Conservation (phyloP, 495 filamentous ascomycete genomes). For the Hypoxylon cercidicola region DNA sequence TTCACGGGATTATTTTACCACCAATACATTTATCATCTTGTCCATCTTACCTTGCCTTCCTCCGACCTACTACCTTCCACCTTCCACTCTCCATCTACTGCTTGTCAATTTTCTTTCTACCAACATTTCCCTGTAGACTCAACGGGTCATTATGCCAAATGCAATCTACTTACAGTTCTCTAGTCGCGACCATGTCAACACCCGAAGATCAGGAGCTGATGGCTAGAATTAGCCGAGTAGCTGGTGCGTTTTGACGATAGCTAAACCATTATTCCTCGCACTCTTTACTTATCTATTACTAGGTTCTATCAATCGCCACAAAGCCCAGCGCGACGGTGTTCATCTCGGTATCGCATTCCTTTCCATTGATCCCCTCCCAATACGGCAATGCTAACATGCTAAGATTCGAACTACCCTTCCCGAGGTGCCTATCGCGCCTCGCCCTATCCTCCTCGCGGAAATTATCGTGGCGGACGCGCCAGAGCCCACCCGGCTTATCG, state of each 20-base stretch:
- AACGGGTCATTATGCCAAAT: conserved; percentile 14
- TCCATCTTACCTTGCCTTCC: neutral
- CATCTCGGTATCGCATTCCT: conserved; percentile 22
- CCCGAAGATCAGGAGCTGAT: conserved; percentile 77
- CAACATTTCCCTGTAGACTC: conserved; percentile 1
- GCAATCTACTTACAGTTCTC: conserved; percentile 22
- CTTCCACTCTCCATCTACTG: neutral
- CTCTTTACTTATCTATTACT: conserved; percentile 29
- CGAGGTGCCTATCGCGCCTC: conserved; percentile 41
- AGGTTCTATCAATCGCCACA: conserved; percentile 89
- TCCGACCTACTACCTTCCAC: too few relatives aligned
- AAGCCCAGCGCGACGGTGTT: conserved; percentile 65
- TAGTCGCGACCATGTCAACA: conserved; percentile 64
- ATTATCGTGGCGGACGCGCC: conserved; percentile 59
- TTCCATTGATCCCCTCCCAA: conserved; percentile 7
- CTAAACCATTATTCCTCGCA: neutral
- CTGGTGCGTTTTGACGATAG: conserved; percentile 62
- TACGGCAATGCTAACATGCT: conserved; percentile 26
- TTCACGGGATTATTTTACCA: conserved; percentile 6
- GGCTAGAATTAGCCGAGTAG: conserved; percentile 77
- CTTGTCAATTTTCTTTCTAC: neutral
- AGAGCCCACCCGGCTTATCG: conserved; percentile 64
- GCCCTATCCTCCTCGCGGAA: conserved; percentile 56
- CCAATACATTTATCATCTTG: neutral
- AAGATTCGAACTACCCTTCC: conserved; percentile 22